Evolutionary conservation across 2,329 filamentous ascomycete genomes (phyloP), one percentile per base, ranked within the genome.

Genomic region (Passalora sequoiae): DNA sequence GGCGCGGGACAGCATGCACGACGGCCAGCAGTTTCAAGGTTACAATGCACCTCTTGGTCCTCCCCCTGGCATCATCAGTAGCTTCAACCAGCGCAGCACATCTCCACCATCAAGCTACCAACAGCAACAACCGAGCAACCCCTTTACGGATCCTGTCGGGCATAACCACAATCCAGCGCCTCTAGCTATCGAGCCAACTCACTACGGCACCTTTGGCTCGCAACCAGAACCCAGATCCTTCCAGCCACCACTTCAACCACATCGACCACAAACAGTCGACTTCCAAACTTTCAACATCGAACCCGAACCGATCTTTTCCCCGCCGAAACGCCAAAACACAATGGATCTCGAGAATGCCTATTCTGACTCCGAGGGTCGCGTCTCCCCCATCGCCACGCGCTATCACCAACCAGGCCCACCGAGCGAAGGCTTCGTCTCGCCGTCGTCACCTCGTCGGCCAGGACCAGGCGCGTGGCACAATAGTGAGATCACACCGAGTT

Each of bases 101-200:
- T 40, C 43, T 22, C 39, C 36, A 39, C 41, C 40, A 12, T 27
- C 24, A 6, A 39, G 46, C 25, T 40, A 47, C 25, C 29, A 47
- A 13, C 44, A 38, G 15, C 42, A 38, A 40, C 36, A 51, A 30
- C 39, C 43, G 17, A 62, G 63, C 33, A 58, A 71, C 24, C 69
- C 69, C 0, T 71, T 71, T 43, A 64, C 62, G 3, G 68, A 71
- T 50, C 67, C 68, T 32, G 56, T 65, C 39, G 63, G 65, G 13
- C 59, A 64, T 16, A 51, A 54, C 20, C 58, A 58, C 44, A 53
- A 58, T 29, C 58, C 63, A 13, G 58, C 61, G 4, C 40, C 50
- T 9, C 19, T 49, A n/a, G 17, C 35, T 25, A 36, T 47, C 36
- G 47, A 43, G 40, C 47, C 50, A 7, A 42, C 37, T 17, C 50